A percentile compares a stretch with the other conserved stretches of the same genome.
Conservation (phyloP, 73 alveolate genomes). For the Tetrahymena borealis region DNA sequence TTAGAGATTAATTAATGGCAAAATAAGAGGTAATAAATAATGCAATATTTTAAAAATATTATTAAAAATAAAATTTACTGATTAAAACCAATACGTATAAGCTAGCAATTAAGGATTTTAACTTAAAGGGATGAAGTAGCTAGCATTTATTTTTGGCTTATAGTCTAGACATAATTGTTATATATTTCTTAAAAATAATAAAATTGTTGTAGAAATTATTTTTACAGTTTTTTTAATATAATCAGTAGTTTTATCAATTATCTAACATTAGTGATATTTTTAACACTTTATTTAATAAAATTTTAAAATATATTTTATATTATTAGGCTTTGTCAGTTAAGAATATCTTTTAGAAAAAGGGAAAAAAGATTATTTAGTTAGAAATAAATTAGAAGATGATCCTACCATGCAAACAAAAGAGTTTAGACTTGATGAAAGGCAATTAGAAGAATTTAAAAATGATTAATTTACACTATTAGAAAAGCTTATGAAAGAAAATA, state of each 20-base stretch:
- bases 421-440: background rate
- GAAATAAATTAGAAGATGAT: background rate
- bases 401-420: background rate
- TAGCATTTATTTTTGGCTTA: no score
- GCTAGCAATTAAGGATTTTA: no score
- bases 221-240: no score
- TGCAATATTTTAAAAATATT: no score
- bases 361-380: background rate
- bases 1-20: background rate
- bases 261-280: no score
- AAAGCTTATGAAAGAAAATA: background rate
- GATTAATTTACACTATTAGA: background rate
- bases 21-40: background rate
- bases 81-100: no score
- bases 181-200: no score
- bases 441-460: background rate
- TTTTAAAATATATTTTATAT: background rate
- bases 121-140: no score
- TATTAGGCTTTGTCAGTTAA: background rate
- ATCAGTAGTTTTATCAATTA: no score
- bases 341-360: background rate
- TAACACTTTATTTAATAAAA: background rate
- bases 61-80: no score
- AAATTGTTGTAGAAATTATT: no score
- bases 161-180: no score